Conservation (phyloP, 2,329 filamentous ascomycete genomes). For the Trichoderma koningii region DNA sequence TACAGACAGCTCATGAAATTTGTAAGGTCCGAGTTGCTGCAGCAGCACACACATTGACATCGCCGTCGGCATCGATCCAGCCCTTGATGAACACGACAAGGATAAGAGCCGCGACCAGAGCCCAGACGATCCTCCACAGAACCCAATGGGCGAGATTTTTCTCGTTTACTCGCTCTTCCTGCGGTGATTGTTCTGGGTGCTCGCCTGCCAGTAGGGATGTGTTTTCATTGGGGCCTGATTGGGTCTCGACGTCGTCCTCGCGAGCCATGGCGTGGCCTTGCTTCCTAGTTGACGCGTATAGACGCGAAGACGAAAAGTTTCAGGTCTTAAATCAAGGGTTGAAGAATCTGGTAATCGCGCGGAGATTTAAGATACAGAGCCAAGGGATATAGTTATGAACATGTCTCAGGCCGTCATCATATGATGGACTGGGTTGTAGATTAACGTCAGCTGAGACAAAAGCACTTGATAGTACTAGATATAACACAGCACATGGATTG, state of each 20-base stretch:
- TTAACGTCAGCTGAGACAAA: not conserved
- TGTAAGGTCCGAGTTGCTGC: not conserved
- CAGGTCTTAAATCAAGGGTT: too few relatives aligned
- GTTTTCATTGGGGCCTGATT: conserved; percentile 1
- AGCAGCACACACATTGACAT: conserved; percentile 38
- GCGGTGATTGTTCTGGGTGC: not conserved
- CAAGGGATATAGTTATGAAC: not conserved
- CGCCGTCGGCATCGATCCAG: conserved; percentile 47
- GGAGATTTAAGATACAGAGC: too few relatives aligned
- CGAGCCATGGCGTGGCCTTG: not conserved
- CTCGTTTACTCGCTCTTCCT: not conserved
- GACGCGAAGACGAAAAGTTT: too few relatives aligned
- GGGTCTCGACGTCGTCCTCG: conserved; percentile 19
- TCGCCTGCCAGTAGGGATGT: conserved; percentile 12
- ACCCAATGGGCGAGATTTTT: not conserved
- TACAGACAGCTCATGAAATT: not conserved
- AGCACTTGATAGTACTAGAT: not conserved
- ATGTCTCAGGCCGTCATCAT: not conserved
- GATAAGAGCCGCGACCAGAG: conserved; percentile 37
- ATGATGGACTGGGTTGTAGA: not conserved
- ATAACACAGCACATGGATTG: conserved; percentile 9
- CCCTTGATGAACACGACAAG: conserved; percentile 47
- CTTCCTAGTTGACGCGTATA: not conserved
- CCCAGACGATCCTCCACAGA: conserved; percentile 36
- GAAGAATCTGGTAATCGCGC: too few relatives aligned